phyloP scores from a whole-genome alignment of 2,329 filamentous ascomycete genomes.

The Phaeosphaeria sp. region DNA sequence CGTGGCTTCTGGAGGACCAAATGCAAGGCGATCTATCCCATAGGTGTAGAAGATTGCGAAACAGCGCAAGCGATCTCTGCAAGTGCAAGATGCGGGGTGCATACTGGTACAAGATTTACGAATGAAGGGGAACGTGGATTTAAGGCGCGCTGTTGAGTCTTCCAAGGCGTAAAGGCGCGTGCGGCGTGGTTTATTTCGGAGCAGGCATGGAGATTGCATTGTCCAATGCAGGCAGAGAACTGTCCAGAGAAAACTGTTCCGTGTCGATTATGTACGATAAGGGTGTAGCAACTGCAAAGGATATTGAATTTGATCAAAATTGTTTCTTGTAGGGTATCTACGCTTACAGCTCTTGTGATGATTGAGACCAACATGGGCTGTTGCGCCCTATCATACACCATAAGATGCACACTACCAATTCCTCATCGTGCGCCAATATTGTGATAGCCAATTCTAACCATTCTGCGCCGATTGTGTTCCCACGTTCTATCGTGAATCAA shows the following conservation, averaged over 20 bases:
- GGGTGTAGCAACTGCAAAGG: no score
- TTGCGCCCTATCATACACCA: background rate
- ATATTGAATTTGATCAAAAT: background rate
- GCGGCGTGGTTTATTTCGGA: background rate
- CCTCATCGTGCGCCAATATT: background rate
- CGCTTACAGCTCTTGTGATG: background rate
- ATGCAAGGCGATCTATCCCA: background rate
- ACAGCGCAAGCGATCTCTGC: background rate
- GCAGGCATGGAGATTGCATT: background rate
- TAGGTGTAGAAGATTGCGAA: background rate
- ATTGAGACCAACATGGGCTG: background rate
- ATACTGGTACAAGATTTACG: background rate
- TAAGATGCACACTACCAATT: background rate
- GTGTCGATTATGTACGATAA: no score
- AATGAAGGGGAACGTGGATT: background rate
- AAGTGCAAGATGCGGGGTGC: background rate
- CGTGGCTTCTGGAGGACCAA: background rate
- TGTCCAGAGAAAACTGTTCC: no score
- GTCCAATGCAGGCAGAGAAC: background rate
- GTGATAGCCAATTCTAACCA: background rate
- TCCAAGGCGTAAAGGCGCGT: background rate
- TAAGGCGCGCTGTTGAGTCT: background rate
- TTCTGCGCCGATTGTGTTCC: background rate
- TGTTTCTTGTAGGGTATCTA: background rate
- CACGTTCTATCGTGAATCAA: background rate